Evolutionary conservation across 176 grass and related monocot species (phyloP), one percentile per base, ranked within the genome.

Genomic region (Rhynchospora breviuscula): DNA sequence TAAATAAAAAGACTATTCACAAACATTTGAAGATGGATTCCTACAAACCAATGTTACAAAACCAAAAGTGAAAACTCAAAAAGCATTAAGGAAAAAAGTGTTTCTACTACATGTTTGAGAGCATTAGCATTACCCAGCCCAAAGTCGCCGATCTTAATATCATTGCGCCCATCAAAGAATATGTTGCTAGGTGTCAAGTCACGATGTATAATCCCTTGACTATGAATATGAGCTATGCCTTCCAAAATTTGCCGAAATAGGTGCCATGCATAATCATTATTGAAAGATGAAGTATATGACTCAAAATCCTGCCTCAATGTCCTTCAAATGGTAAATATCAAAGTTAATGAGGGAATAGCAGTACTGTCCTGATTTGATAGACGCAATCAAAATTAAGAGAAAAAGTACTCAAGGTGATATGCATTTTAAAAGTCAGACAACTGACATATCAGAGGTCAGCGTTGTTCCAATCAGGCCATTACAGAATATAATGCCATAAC

Each of bases 211-310:
- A 98, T 98, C 85, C 95, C 95, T 89, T 94, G 95, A 86, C 95
- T 94, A 78, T 98, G 95, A 84, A 98, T 91, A 93, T 98, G 92
- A 59, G 90, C 92, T 65, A 98, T 73, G 63, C 95, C 95, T 91
- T 98, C 95, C 82, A 98, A 92, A 80, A 98, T 94, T 93, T 98
- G 95, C 63, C 95, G 95, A 93, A 98, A 94, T 58, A 93, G 73
- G 85, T 90, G 89, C 92, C 95, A 98, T 64, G 86, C 87, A 85
- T 90, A 87, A 45, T 94, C 89, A 71, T 90, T 90, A 83, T 93
- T 86, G 48, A 94, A 98, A 81, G 87, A 88, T 63, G 89, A 94
- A 87, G 43, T 85, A 83, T 87, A 93, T 74, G 87, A 90, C 62
- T 98, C 95, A 43, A 98, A 91, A 89, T 91, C 95, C 67, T 93